Evolutionary conservation across 1,139 yeast genomes (phyloP).

Genomic region (Protomyces pachydermus): DNA sequence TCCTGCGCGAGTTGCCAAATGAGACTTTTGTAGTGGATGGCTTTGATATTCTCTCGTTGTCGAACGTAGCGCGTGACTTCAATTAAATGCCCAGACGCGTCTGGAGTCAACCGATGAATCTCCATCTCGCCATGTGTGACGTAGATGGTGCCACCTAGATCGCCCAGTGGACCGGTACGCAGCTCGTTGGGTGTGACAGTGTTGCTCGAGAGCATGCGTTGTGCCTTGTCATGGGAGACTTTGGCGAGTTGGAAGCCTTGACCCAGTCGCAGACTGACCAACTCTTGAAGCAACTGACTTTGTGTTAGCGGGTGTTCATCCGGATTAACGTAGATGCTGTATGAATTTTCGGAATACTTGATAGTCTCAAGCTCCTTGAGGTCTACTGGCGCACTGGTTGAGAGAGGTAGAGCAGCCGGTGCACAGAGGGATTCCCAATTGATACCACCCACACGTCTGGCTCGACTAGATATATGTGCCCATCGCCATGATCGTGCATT

Average conservation of each 20-base stretch:
- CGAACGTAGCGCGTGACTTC: constrained; percentile 29
- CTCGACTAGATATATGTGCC: constrained; percentile 51
- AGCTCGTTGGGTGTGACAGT: background rate
- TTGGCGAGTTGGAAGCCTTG: constrained; percentile 65
- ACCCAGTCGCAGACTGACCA: constrained; percentile 76
- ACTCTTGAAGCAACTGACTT: constrained; percentile 68
- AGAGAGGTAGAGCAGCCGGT: constrained; percentile 86
- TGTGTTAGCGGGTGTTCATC: constrained; percentile 52
- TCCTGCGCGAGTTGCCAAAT: constrained; percentile 27
- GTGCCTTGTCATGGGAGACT: background rate
- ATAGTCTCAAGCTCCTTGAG: constrained; percentile 51
- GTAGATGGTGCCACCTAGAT: constrained; percentile 59
- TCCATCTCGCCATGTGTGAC: constrained; percentile 67
- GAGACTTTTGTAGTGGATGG: constrained; percentile 26
- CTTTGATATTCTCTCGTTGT: constrained; percentile 12
- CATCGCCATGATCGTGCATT: constrained; percentile 60
- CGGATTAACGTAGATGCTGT: constrained; percentile 56
- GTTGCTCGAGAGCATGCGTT: background rate
- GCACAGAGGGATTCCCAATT: constrained; percentile 91
- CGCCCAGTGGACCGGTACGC: constrained; percentile 42
- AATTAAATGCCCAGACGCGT: constrained; percentile 35
- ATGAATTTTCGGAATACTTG: constrained; percentile 49
- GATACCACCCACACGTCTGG: constrained; percentile 45
- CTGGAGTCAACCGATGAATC: constrained; percentile 75
- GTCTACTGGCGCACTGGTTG: constrained; percentile 71